phyloP scores from a whole-genome alignment of 495 filamentous ascomycete genomes.

The Annulohypoxylon moriforme region DNA sequence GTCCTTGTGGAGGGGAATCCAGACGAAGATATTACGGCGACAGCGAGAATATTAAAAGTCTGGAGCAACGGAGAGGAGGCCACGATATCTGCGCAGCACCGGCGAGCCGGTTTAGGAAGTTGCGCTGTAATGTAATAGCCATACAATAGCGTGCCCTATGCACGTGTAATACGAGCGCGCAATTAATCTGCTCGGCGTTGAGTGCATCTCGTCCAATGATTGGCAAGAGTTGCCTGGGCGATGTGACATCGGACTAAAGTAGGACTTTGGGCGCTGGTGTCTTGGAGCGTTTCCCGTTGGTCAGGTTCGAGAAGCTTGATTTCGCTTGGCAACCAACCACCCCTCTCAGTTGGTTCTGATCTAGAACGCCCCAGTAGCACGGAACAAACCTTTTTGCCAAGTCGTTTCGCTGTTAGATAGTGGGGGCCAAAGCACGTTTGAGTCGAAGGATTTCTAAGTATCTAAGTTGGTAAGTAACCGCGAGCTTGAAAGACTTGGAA shows the following conservation, averaged over 20 bases:
- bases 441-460: not conserved
- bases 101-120: slow-evolving; percentile 10
- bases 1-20: slow-evolving; percentile 53
- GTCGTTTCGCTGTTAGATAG: slow-evolving; percentile 7
- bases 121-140: slow-evolving; percentile 26
- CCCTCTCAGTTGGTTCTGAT: not conserved
- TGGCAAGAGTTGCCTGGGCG: slow-evolving; percentile 1
- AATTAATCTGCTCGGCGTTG: slow-evolving; percentile 18
- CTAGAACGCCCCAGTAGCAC: slow-evolving; percentile 27
- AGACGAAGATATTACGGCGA: slow-evolving; percentile 49
- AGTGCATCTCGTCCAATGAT: not conserved
- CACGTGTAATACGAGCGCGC: not conserved
- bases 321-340: slow-evolving; percentile 41
- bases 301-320: slow-evolving; percentile 39
- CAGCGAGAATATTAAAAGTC: slow-evolving; percentile 38
- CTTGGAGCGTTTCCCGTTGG: slow-evolving; percentile 27
- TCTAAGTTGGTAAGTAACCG: not conserved
- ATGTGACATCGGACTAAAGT: slow-evolving; percentile 7
- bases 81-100: slow-evolving; percentile 6
- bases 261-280: not conserved
- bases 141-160: not conserved
- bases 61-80: slow-evolving; percentile 33
- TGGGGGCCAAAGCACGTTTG: slow-evolving; percentile 28
- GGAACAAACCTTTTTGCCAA: slow-evolving; percentile 19
- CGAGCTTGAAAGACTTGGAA: not conserved